Conservation (phyloP, 2,329 filamentous ascomycete species). For the Scedosporium dehoogii region DNA sequence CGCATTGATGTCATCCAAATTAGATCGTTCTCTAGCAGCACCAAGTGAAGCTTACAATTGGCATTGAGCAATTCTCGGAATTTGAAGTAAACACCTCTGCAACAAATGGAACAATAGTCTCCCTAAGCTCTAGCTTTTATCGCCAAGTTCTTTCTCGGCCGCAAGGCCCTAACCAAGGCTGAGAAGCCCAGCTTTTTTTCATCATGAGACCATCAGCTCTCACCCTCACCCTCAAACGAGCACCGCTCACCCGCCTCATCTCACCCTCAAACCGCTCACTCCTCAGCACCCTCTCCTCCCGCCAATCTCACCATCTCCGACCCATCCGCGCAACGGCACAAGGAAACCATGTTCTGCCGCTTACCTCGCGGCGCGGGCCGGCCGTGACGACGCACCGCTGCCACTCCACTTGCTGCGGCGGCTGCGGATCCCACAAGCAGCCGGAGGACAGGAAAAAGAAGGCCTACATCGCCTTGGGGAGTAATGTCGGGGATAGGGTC, state of each 20-base stretch:
- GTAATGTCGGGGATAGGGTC: constrained; percentile 82
- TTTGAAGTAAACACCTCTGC: too few species aligned
- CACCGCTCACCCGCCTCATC: neutral
- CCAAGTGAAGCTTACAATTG: too few species aligned
- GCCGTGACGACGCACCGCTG: neutral
- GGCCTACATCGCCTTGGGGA: constrained; percentile 82
- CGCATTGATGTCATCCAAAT: neutral
- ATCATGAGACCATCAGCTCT: neutral
- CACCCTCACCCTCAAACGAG: neutral
- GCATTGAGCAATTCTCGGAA: too few species aligned
- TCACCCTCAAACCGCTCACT: neutral
- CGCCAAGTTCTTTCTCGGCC: neutral
- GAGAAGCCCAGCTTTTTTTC: neutral
- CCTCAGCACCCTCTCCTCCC: neutral
- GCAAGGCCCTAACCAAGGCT: neutral
- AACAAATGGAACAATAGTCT: too few species aligned
- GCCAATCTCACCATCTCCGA: too few species aligned
- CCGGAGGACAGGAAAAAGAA: constrained; percentile 24
- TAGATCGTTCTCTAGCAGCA: too few species aligned
- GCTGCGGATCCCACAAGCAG: constrained; percentile 21
- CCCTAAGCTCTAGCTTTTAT: neutral
- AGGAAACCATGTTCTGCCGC: neutral
- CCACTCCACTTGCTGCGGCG: constrained; percentile 20
- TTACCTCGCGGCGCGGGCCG: neutral
- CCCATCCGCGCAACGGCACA: too few species aligned